Base-by-base conservation (phyloP, 164 flowering plant genomes). In the Sedum album region DNA sequence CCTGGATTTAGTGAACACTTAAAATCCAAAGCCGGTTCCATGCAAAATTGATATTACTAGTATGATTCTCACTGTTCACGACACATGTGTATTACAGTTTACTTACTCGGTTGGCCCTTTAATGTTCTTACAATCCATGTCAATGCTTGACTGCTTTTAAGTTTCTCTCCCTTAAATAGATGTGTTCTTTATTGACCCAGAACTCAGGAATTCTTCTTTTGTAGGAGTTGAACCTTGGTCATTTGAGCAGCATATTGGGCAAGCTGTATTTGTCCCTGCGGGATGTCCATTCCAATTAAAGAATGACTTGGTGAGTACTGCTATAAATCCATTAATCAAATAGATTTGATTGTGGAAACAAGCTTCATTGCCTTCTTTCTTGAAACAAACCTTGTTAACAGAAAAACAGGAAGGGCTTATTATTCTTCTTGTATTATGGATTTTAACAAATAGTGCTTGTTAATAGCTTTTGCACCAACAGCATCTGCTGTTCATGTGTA, bases 171-270 rank as follows among this genome's bases (percentile, higher is more conserved):
- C 25, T 51, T 51, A 2, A n/a, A 55, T 13, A 21, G 28, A 49
- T 20, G 55, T 25, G n/a, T 49, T n/a, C 25, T 49, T 4, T n/a
- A 49, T 20, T 49, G 15, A 49, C 25, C n/a, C 53, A 20, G 30
- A 44, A 49, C 25, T 49, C 53, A 20, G 30, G 9, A 2, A 7
- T 55, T 57, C 3, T 11, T 28, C 57, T 75, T 26, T 73, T 23
- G 44, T 74, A 94, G 99, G 89, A 68, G 81, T 94, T n/a, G 96
- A 91, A 78, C 96, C 99, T 4, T 91, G 97, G 96, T 84, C 93
- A 41, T 85, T 94, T 73, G 86, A 88, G 68, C 99, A 94, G 79
- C 78, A 81, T 73, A 67, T 84, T 38, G 93, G 97, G 57, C 84
- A 91, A 77, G 97, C 96, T 67, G 84, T 94, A 26, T 90, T 91